phyloP scores from a whole-genome alignment of 2,329 filamentous ascomycete genomes.

The Aspergillus sp. region DNA sequence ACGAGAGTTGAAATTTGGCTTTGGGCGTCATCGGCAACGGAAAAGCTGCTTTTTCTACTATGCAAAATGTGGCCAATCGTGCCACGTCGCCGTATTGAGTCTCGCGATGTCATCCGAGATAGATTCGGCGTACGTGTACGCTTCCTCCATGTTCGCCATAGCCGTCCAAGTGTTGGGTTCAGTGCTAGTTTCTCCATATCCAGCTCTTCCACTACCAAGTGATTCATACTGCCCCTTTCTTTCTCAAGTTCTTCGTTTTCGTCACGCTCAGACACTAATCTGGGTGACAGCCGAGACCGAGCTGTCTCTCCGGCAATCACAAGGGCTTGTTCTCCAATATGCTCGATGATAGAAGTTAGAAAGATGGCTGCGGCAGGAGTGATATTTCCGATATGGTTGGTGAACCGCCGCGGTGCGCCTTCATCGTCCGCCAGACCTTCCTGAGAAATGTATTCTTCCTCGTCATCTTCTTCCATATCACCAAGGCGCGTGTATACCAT shows the following conservation, averaged over 20 bases:
- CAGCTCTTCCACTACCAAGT: constrained; percentile 81
- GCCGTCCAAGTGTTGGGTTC: constrained; percentile 81
- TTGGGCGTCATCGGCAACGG: constrained; percentile 38
- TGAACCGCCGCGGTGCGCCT: constrained; percentile 61
- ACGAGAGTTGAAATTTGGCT: constrained; percentile 17
- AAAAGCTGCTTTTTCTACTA: constrained; percentile 46
- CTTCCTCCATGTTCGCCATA: constrained; percentile 97
- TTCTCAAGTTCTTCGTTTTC: constrained; percentile 54
- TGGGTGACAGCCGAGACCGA: constrained; percentile 47
- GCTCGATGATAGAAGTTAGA: constrained; percentile 90
- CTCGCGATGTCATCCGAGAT: constrained; percentile 47
- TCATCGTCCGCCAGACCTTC: constrained; percentile 69
- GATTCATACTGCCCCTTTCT: constrained; percentile 56
- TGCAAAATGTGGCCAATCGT: constrained; percentile 27
- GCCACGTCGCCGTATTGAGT: constrained; percentile 43
- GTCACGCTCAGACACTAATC: constrained; percentile 59
- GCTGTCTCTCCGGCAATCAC: constrained; percentile 86
- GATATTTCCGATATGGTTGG: constrained; percentile 65
- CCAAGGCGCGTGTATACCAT: constrained; percentile 98
- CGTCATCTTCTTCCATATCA: constrained; percentile 97
- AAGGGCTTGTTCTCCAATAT: constrained; percentile 87
- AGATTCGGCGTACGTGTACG: constrained; percentile 50
- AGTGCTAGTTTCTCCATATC: constrained; percentile 94
- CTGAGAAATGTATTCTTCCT: constrained; percentile 83
- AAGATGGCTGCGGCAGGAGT: constrained; percentile 95